phyloP scores from a whole-genome alignment of 2,329 filamentous ascomycete genomes.

The Scedosporium boydii region DNA sequence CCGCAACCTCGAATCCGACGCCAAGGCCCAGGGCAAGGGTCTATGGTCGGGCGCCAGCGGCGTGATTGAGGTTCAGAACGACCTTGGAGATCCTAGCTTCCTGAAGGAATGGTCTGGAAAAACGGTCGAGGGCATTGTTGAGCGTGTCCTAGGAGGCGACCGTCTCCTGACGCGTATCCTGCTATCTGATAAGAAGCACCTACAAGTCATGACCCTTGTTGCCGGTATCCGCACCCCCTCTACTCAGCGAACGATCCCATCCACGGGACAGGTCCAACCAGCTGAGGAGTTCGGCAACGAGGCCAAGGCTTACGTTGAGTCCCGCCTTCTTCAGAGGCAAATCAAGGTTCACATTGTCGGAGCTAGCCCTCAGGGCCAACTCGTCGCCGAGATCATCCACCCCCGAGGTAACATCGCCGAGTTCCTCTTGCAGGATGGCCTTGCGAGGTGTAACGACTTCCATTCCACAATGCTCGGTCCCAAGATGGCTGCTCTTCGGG shows the following conservation, averaged over 20 bases:
- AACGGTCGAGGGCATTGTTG: constrained; percentile 75
- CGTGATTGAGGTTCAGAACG: constrained; percentile 69
- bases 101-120: constrained; percentile 78
- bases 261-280: constrained; percentile 69
- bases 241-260: constrained; percentile 74
- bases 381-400: constrained; percentile 82
- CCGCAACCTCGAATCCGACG: constrained; percentile 65
- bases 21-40: constrained; percentile 70
- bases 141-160: constrained; percentile 86
- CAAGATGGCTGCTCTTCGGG: constrained; percentile 77
- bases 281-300: constrained; percentile 88
- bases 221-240: constrained; percentile 83
- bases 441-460: constrained; percentile 89
- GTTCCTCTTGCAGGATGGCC: constrained; percentile 78
- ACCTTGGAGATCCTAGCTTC: constrained; percentile 71
- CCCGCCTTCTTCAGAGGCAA: constrained; percentile 74
- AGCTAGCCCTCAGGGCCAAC: constrained; percentile 78
- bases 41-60: constrained; percentile 62
- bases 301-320: constrained; percentile 79
- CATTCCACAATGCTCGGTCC: constrained; percentile 86
- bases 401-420: constrained; percentile 87
- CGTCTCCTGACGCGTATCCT: constrained; percentile 77
- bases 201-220: constrained; percentile 79
- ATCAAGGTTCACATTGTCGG: constrained; percentile 78
- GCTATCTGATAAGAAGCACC: constrained; percentile 71